Conservation (phyloP, 2,329 filamentous ascomycete species). For the Fusarium sp. region DNA sequence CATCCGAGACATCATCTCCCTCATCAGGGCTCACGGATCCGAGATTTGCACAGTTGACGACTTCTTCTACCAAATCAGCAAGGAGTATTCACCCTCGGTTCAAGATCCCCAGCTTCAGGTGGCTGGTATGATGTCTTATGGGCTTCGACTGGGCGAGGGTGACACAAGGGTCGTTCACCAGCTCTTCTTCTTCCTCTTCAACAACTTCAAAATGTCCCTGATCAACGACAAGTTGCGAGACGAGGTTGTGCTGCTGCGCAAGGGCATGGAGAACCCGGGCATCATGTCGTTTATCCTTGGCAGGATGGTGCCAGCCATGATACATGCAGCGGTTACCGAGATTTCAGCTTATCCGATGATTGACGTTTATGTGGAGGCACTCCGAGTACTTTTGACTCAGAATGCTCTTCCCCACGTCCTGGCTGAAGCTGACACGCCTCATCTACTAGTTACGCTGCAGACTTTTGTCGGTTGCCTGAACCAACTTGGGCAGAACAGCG, state of each 20-base stretch:
- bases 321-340: conserved; percentile 52
- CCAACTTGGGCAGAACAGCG: conserved; percentile 31
- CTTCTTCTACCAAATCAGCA: conserved; percentile 68
- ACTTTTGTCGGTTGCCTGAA: conserved; percentile 46
- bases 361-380: conserved; percentile 61
- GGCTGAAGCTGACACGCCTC: conserved; percentile 46
- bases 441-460: conserved; percentile 49
- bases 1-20: conserved; percentile 62
- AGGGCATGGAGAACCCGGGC: conserved; percentile 59
- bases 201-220: conserved; percentile 67
- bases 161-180: conserved; percentile 60
- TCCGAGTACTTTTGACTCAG: conserved; percentile 51
- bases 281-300: conserved; percentile 62
- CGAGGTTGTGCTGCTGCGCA: conserved; percentile 58
- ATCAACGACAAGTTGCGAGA: conserved; percentile 60
- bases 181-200: conserved; percentile 68
- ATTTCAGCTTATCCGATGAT: conserved; percentile 60
- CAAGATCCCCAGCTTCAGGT: conserved; percentile 69
- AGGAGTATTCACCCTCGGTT: conserved; percentile 65
- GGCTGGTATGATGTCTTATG: conserved; percentile 67
- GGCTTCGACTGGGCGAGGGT: conserved; percentile 64
- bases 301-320: conserved; percentile 66
- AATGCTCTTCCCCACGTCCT: conserved; percentile 54
- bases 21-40: conserved; percentile 65
- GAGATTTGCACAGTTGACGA: conserved; percentile 66